phyloP scores from a whole-genome alignment of 179 eudicot species.

The Sideroxylon spinosum region DNA sequence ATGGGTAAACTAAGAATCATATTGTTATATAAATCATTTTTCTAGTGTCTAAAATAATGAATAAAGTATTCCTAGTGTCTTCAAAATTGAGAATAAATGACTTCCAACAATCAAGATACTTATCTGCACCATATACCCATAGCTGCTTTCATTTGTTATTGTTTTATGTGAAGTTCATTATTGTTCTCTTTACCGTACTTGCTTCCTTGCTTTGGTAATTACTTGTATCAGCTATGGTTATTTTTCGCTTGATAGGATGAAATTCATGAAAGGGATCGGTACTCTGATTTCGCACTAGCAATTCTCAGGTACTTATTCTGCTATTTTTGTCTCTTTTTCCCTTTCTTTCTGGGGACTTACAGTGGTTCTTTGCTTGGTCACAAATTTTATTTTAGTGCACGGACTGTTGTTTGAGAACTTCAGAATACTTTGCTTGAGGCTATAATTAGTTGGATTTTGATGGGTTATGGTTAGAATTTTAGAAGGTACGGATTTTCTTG shows the following conservation, averaged over 20 bases:
- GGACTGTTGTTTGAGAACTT: neutral
- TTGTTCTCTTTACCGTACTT: neutral
- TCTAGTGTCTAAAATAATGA: too few relatives aligned
- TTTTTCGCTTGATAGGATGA: constrained; percentile 50
- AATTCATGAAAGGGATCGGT: constrained; percentile 95
- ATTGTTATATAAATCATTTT: too few relatives aligned
- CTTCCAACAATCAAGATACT: too few relatives aligned
- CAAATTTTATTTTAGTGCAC: neutral
- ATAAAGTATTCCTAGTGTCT: too few relatives aligned
- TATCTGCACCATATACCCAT: too few relatives aligned
- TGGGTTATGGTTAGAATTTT: neutral
- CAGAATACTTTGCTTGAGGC: neutral
- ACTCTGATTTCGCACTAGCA: constrained; percentile 84
- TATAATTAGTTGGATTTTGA: neutral
- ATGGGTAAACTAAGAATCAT: too few relatives aligned
- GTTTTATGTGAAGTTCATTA: too few relatives aligned
- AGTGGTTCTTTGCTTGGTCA: neutral
- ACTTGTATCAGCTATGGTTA: neutral
- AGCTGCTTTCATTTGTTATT: too few relatives aligned
- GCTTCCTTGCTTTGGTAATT: constrained; percentile 5
- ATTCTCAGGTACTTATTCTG: constrained; percentile 61
- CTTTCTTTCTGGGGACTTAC: neutral
- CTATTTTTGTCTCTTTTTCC: neutral
- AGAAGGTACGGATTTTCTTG: neutral
- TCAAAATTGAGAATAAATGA: too few relatives aligned